phyloP scores from a whole-genome alignment of 2,329 filamentous ascomycete genomes.

The Fonsecaea nubica region DNA sequence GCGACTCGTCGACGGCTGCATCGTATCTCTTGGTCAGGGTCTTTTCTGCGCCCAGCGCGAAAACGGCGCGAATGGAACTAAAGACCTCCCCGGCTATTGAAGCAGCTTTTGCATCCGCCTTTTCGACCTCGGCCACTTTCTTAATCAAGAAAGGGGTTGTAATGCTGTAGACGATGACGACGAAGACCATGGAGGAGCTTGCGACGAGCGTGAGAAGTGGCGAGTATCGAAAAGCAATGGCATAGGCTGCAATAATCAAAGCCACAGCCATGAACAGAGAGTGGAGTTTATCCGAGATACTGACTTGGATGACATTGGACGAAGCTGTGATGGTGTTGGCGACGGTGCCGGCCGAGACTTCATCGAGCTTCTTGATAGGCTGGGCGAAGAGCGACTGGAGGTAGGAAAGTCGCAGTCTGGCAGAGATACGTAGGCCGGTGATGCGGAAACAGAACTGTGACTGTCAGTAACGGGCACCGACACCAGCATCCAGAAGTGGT shows the following conservation, averaged over 20 bases:
- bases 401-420: constrained; percentile 58
- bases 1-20: constrained; percentile 47
- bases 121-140: constrained; percentile 41
- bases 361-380: constrained; percentile 58
- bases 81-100: constrained; percentile 55
- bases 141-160: constrained; percentile 45
- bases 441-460: constrained; percentile 56
- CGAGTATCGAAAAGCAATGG: constrained; percentile 60
- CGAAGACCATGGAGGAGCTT: constrained; percentile 55
- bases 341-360: constrained; percentile 58
- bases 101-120: constrained; percentile 49
- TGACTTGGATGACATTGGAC: constrained; percentile 61
- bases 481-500: not conserved
- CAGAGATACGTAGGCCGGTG: constrained; percentile 58
- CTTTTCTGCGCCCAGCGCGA: constrained; percentile 52
- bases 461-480: constrained; percentile 21
- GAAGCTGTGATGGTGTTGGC: constrained; percentile 60
- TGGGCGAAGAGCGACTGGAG: constrained; percentile 58
- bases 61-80: constrained; percentile 52
- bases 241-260: constrained; percentile 54
- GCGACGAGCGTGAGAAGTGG: constrained; percentile 61
- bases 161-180: constrained; percentile 43
- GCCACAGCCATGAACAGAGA: constrained; percentile 52
- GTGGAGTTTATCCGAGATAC: constrained; percentile 61
- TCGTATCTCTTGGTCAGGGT: constrained; percentile 48